These are phyloP conservation scores for Penicillium antarcticum DNA, from an alignment of 495 filamentous ascomycete genomes.

Conservation along the genomic window DNA sequence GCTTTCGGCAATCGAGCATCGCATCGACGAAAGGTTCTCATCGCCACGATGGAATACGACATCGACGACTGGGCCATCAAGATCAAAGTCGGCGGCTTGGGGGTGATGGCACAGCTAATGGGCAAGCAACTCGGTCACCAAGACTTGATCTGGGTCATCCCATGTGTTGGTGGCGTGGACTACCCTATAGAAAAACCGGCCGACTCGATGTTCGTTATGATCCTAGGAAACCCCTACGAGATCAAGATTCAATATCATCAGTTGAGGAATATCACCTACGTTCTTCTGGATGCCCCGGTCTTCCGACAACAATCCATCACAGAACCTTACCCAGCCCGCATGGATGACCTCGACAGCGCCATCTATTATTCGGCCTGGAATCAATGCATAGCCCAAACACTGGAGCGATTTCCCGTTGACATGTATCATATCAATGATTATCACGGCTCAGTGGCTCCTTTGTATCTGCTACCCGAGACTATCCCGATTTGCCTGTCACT, in stretches of 20 bases:
- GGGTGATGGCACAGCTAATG: conserved; percentile 71
- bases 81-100: conserved; percentile 71
- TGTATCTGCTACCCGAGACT: conserved; percentile 64
- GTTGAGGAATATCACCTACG: conserved; percentile 67
- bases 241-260: conserved; percentile 65
- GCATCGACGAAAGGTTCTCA: conserved; percentile 53
- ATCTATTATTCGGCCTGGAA: conserved; percentile 77
- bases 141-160: conserved; percentile 73
- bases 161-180: conserved; percentile 66
- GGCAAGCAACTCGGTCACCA: conserved; percentile 64
- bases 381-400: conserved; percentile 61
- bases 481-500: conserved; percentile 49
- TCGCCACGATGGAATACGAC: conserved; percentile 72
- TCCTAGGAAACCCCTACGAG: conserved; percentile 63
- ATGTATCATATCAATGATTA: conserved; percentile 83
- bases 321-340: conserved; percentile 68
- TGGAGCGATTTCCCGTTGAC: conserved; percentile 60
- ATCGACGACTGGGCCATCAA: conserved; percentile 71
- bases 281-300: conserved; percentile 66
- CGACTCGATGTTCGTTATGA: conserved; percentile 61
- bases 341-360: conserved; percentile 71
- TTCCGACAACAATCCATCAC: conserved; percentile 66
- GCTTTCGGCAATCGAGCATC: conserved; percentile 43
- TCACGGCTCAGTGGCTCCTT: conserved; percentile 68
- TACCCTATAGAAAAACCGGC: conserved; percentile 60